Base-by-base conservation (phyloP, 768 basidiomycete species). In the Rhodosporidiobolus odoratus region DNA sequence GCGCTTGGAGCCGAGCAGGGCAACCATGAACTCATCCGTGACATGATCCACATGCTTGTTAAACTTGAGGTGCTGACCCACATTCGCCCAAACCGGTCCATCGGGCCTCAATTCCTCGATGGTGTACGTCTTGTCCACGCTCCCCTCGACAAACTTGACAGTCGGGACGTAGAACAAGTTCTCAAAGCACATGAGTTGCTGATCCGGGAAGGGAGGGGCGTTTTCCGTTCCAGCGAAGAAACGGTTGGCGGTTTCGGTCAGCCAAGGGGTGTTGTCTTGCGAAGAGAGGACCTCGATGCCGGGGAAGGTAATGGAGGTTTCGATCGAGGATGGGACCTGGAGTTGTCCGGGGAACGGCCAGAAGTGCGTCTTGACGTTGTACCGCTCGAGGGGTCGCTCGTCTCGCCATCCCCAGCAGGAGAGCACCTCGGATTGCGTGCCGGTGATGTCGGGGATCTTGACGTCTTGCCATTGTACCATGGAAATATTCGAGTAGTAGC, bases 141-240 rank as follows among this genome's bases (percentile, higher is more conserved):
- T 25, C n/a, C 72, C 72, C n/a, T 69, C 48, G 56, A 62, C 60
- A 9, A 65, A 69, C 56, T 58, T 68, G 52, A 66, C 65, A 32
- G 38, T 62, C n/a, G 67, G 72, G 21, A 73, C 72, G 57, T 66
- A 73, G 58, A 73, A 73, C n/a, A 68, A 58, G 65, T 73, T 69
- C 61, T 73, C 72, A 48, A 73, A 68, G 68, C 72, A 73, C 38
- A 73, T 43, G 30, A 73, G 47, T 56, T 69, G 64, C 54, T 57
- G 37, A 48, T 73, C 72, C n/a, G 72, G 72, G 64, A 69, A 66
- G 3, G 67, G 34, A 4, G 72, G 72, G 7, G 67, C 60, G 13
- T 58, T 40, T 12, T 62, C 64, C 17, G 59, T 25, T 2, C 34
- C n/a, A 23, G 60, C 67, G 50, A 62, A 66, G 23, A 43, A 50